These are phyloP conservation scores for Fraxinus paxiana DNA, from an alignment of 305 asterid species.

Conservation along the genomic window DNA sequence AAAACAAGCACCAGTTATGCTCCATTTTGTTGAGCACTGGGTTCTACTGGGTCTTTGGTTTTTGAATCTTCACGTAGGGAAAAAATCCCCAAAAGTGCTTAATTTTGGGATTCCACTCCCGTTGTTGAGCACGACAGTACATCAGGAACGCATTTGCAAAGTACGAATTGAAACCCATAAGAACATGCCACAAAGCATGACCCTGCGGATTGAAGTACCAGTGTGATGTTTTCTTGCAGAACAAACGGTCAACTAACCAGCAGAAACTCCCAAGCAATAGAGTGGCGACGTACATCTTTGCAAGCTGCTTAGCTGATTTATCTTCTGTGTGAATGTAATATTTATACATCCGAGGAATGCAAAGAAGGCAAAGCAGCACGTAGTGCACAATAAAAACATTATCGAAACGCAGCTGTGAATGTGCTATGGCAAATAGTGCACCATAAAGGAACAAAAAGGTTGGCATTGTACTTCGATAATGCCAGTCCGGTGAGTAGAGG, in stretches of 20 bases:
- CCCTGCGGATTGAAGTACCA: slow-evolving; percentile 75
- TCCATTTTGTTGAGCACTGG: slow-evolving; percentile 4
- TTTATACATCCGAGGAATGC: slow-evolving; percentile 87
- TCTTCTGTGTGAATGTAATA: slow-evolving; percentile 77
- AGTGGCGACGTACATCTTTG: slow-evolving; percentile 59
- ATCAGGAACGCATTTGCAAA: slow-evolving; percentile 73
- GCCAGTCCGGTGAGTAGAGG: slow-evolving; percentile 95
- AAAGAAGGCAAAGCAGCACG: slow-evolving; percentile 73
- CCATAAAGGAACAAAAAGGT: slow-evolving; percentile 82
- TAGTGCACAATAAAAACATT: slow-evolving; percentile 72
- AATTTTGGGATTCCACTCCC: slow-evolving; percentile 72
- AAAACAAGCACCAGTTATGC: slow-evolving; percentile 14
- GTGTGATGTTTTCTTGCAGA: slow-evolving; percentile 46
- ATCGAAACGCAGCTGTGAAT: slow-evolving; percentile 58
- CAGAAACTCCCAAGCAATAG: slow-evolving; percentile 48
- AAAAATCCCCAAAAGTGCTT: slow-evolving; percentile 49
- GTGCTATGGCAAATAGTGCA: slow-evolving; percentile 63
- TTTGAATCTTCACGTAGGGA: slow-evolving; percentile 73
- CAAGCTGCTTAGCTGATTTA: slow-evolving; percentile 61
- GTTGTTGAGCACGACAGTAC: slow-evolving; percentile 88
- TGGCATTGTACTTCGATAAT: slow-evolving; percentile 91
- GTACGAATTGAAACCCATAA: slow-evolving; percentile 80
- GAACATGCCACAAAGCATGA: slow-evolving; percentile 79
- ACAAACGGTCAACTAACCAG: slow-evolving; percentile 66
- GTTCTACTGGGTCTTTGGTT: slow-evolving; percentile 63